These are phyloP conservation scores for Eremomyces bilateralis DNA, from an alignment of 495 filamentous ascomycete genomes.

Conservation along the genomic window DNA sequence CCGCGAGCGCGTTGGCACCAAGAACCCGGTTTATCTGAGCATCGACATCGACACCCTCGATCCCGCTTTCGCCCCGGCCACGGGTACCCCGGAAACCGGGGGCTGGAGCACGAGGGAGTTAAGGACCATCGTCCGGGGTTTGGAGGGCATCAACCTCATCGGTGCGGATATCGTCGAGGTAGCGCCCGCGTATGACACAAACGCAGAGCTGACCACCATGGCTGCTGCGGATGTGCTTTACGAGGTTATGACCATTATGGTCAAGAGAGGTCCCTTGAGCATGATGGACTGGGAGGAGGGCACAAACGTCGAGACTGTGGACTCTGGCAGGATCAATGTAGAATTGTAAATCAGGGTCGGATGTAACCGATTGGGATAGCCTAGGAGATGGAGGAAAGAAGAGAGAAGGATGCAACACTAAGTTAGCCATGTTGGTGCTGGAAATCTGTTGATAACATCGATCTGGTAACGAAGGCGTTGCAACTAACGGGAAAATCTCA, in stretches of 20 bases:
- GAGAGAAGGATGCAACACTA: too few relatives aligned
- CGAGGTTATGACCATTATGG: constrained; percentile 64
- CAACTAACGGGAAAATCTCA: too few relatives aligned
- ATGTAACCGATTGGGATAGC: too few relatives aligned
- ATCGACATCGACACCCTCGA: constrained; percentile 83
- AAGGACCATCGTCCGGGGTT: constrained; percentile 47
- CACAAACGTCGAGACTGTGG: too few relatives aligned
- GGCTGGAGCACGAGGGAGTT: constrained; percentile 73
- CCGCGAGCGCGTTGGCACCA: constrained; percentile 45
- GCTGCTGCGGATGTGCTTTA: constrained; percentile 66
- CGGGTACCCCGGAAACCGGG: constrained; percentile 71
- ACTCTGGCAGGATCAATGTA: too few relatives aligned
- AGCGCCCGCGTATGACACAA: constrained; percentile 65
- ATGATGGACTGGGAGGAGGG: constrained; percentile 8
- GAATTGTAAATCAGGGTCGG: too few relatives aligned
- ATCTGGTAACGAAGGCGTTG: too few relatives aligned
- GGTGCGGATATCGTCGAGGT: constrained; percentile 77
- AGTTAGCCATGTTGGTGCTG: too few relatives aligned
- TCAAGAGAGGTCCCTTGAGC: constrained; percentile 34
- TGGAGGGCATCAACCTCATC: constrained; percentile 54
- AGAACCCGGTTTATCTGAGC: constrained; percentile 57
- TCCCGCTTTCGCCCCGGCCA: constrained; percentile 66
- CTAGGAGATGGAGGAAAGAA: too few relatives aligned
- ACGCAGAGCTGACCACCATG: constrained; percentile 62
- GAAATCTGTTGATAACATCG: too few relatives aligned